Evolutionary conservation across 176 grass and related monocot species (phyloP).

Genomic region (Musa itinerans): DNA sequence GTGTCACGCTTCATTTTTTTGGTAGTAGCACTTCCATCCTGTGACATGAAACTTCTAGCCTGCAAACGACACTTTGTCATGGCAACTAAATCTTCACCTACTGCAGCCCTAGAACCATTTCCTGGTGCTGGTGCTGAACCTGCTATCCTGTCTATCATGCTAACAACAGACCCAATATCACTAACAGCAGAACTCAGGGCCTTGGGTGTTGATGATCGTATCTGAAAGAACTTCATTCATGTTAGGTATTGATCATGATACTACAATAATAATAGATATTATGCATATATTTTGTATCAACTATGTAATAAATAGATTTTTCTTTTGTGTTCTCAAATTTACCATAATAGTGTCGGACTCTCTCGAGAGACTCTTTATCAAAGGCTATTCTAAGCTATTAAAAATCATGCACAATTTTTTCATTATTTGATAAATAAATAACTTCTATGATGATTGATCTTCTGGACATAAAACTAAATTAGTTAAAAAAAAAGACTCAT

Average conservation of each 20-base stretch:
- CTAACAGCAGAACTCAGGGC: conserved; percentile 7
- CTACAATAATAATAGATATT: too few relatives aligned
- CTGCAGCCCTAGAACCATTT: conserved; percentile 89
- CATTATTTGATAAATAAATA: too few relatives aligned
- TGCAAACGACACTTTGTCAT: conserved; percentile 98
- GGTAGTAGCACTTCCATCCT: conserved; percentile 65
- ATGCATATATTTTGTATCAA: too few relatives aligned
- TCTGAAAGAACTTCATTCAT: background rate
- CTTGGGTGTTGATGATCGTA: conserved; percentile 10
- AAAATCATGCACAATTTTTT: too few relatives aligned
- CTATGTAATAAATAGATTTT: too few relatives aligned
- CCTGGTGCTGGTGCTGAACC: conserved; percentile 91
- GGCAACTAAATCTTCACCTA: conserved; percentile 91
- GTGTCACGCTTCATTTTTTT: conserved; percentile 99
- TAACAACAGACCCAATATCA: conserved; percentile 16
- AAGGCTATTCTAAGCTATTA: too few relatives aligned
- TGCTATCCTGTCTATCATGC: conserved; percentile 29
- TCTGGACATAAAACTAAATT: too few relatives aligned
- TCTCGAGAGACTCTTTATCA: too few relatives aligned
- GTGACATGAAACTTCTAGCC: conserved; percentile 83
- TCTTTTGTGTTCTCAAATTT: too few relatives aligned
- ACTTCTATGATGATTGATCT: too few relatives aligned
- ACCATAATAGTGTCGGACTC: too few relatives aligned
- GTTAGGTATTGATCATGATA: background rate
- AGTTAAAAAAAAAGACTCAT: too few relatives aligned